Conservation (phyloP, 164 flowering plant genomes). For the Vitis rotundifolia region DNA sequence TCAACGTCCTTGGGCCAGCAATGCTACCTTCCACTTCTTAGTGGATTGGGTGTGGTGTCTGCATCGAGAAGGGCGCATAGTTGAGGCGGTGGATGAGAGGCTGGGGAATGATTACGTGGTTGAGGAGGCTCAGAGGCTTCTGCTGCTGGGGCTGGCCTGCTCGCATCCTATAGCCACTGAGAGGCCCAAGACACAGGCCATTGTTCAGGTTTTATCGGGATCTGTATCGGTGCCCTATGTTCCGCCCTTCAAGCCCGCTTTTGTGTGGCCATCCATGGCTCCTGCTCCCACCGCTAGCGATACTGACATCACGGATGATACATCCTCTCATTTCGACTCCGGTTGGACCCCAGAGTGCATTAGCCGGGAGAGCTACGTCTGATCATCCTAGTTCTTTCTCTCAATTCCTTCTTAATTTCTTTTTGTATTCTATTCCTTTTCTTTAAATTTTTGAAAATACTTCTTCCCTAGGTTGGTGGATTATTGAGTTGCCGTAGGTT, state of each 20-base stretch:
- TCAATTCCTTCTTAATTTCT: too few relatives aligned
- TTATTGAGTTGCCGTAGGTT: too few relatives aligned
- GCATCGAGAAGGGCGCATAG: slow-evolving; percentile 57
- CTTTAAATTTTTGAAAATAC: too few relatives aligned
- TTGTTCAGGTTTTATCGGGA: slow-evolving; percentile 52
- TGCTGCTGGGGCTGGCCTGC: slow-evolving; percentile 33
- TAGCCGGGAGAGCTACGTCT: neutral
- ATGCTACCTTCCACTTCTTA: slow-evolving; percentile 20
- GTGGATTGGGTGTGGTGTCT: slow-evolving; percentile 78
- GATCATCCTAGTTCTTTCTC: neutral
- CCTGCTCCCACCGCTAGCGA: neutral
- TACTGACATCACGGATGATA: neutral
- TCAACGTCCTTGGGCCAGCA: slow-evolving; percentile 20
- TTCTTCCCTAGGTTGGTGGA: too few relatives aligned
- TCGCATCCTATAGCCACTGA: slow-evolving; percentile 32
- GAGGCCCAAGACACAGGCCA: slow-evolving; percentile 29
- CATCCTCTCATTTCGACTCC: neutral
- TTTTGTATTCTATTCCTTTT: too few relatives aligned
- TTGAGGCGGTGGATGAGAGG: slow-evolving; percentile 57
- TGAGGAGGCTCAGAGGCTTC: slow-evolving; percentile 32
- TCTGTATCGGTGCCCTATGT: slow-evolving; percentile 40
- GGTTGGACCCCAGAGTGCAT: slow-evolving; percentile 5
- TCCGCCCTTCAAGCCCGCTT: slow-evolving; percentile 58
- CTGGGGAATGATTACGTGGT: slow-evolving; percentile 35
- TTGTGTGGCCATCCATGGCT: slow-evolving; percentile 50